Evolutionary conservation across 345 rosid species (phyloP), one percentile per base, ranked within the genome.

Genomic region (Salix dunnii): DNA sequence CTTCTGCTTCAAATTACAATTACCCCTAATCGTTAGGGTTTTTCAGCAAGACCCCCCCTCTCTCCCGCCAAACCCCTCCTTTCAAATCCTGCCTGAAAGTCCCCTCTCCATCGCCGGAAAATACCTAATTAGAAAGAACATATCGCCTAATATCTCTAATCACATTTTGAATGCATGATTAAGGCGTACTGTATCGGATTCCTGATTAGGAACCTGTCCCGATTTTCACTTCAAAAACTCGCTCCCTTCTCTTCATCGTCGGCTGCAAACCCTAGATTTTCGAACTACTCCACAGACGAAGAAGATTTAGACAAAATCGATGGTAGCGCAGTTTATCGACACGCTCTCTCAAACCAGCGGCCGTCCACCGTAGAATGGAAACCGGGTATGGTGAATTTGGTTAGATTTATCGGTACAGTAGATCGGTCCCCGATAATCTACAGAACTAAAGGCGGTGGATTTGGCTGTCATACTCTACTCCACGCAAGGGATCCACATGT

Each of bases 321-420:
- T 21, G 88, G 86, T 8, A 90, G 91, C 71, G 69, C 82, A 36
- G 79, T 81, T 70, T 88, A 88, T 67, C 83, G 72, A 23, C 89
- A 79, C 25, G 86, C 80, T 23, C 92, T 92, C 80, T 75, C 81
- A 67, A 83, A 74, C 79, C 91, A 89, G 83, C 88, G 88, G 67
- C 97, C 99, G 6, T 68, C 86, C 28, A 79, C 87, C 12, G 74
- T 86, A 18, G 4, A 6, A 68, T 74, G 87, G 79, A 72, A 78
- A 8, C 74, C 72, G 8, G 7, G 35, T 2, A 3, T 82, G 68
- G 72, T 43, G 2, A 95, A 93, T 86, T 82, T 86, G 25, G 86
- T 80, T 16, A 86, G 85, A 77, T 84, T 93, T 13, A 86, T 90
- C 64, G 96, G 99, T 33, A 75, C 85, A 36, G 87, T 91, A 38